phyloP scores from a whole-genome alignment of 257 asterid genomes.

The Nyctanthes arbortristis region DNA sequence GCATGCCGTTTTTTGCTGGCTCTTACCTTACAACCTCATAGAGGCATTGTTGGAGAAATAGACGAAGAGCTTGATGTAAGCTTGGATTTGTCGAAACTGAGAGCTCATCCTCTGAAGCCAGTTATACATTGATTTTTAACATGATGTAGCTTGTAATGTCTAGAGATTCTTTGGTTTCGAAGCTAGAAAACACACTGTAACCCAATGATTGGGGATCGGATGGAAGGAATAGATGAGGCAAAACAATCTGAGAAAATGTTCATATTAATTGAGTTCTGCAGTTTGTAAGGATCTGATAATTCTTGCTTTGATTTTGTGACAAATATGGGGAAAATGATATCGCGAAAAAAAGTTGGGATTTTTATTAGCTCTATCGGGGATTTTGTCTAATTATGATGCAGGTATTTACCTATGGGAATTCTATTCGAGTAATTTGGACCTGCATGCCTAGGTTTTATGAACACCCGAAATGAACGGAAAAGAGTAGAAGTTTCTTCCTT shows the following conservation, averaged over 20 bases:
- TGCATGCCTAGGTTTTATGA: too few species aligned
- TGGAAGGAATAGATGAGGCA: not conserved
- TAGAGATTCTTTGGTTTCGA: conserved; percentile 26
- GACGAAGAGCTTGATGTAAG: conserved; percentile 91
- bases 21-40: conserved; percentile 28
- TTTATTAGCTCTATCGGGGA: not conserved
- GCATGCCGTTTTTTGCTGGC: not conserved
- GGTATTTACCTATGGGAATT: too few species aligned
- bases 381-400: not conserved
- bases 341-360: not conserved
- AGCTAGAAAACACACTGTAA: conserved; percentile 2
- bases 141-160: conserved; percentile 21
- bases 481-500: too few species aligned
- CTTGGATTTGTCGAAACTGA: conserved; percentile 82
- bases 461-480: too few species aligned
- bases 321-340: not conserved
- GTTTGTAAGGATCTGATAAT: conserved; percentile 18
- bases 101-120: conserved; percentile 97
- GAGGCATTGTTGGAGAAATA: conserved; percentile 92
- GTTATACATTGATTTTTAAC: conserved; percentile 63
- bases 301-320: not conserved
- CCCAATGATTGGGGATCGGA: conserved; percentile 3
- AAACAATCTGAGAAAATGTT: not conserved
- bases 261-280: not conserved
- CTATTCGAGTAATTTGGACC: too few species aligned